Evolutionary conservation across 306 rosid species (phyloP).

Genomic region (Gastrolobium bilobum): DNA sequence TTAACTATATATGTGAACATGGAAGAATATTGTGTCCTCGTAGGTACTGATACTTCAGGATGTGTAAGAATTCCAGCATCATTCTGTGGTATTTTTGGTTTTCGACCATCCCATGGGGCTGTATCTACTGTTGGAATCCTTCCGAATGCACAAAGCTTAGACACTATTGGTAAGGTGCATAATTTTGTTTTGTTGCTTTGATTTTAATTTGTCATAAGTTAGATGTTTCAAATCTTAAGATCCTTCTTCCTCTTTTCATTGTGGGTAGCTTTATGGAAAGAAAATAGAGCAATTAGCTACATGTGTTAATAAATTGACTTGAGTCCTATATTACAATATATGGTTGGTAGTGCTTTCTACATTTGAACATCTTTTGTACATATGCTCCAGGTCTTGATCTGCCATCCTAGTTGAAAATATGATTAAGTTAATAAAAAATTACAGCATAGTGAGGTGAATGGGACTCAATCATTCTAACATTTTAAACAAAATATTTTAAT

Average conservation of each 20-base stretch:
- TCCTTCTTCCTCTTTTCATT: neutral
- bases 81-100: slow-evolving; percentile 74
- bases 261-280: slow-evolving; percentile 19
- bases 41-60: slow-evolving; percentile 76
- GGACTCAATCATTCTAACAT: neutral
- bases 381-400: slow-evolving; percentile 15
- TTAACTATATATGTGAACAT: slow-evolving; percentile 18
- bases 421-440: slow-evolving; percentile 21
- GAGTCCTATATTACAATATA: slow-evolving; percentile 14
- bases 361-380: slow-evolving; percentile 6
- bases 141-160: slow-evolving; percentile 74
- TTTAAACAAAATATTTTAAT: neutral
- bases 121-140: slow-evolving; percentile 59
- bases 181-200: neutral
- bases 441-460: neutral
- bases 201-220: neutral
- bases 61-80: slow-evolving; percentile 77
- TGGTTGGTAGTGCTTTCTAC: slow-evolving; percentile 32
- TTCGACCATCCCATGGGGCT: slow-evolving; percentile 73
- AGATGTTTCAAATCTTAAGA: slow-evolving; percentile 16
- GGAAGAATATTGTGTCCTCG: slow-evolving; percentile 16
- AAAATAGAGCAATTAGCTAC: slow-evolving; percentile 6
- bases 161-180: slow-evolving; percentile 66
- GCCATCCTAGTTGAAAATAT: slow-evolving; percentile 13
- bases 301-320: neutral